These are phyloP conservation scores for Biancaea sappan DNA, from an alignment of 306 rosid genomes.

Conservation along the genomic window DNA sequence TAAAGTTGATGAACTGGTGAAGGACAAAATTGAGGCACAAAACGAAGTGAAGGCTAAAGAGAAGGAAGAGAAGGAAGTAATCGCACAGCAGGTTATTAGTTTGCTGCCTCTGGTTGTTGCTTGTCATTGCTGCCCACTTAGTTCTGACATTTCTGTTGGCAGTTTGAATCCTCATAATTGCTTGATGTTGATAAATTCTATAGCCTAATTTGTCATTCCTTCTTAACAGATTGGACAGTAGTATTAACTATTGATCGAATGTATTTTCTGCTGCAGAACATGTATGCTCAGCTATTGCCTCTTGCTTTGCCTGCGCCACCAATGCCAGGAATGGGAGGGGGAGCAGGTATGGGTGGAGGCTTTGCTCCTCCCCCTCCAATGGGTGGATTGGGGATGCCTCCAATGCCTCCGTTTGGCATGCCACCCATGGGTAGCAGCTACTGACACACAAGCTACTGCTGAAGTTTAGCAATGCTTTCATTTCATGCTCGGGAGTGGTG, in stretches of 20 bases:
- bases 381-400: slow-evolving; percentile 99
- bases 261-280: slow-evolving; percentile 71
- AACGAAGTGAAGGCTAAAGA: slow-evolving; percentile 78
- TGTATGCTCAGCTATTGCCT: slow-evolving; percentile 96
- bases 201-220: slow-evolving; percentile 5
- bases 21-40: slow-evolving; percentile 82
- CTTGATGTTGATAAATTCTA: neutral
- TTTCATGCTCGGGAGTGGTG: slow-evolving; percentile 36
- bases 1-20: slow-evolving; percentile 92
- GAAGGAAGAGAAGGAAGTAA: slow-evolving; percentile 86
- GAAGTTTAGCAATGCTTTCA: slow-evolving; percentile 19
- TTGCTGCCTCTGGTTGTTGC: slow-evolving; percentile 2
- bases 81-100: slow-evolving; percentile 83
- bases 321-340: slow-evolving; percentile 59
- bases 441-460: slow-evolving; percentile 38
- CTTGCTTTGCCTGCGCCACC: slow-evolving; percentile 99
- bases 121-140: neutral
- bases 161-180: neutral
- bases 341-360: slow-evolving; percentile 64
- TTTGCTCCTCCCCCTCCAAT: slow-evolving; percentile 75
- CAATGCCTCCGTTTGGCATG: slow-evolving; percentile 98
- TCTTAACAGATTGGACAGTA: slow-evolving; percentile 10
- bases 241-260: slow-evolving; percentile 11
- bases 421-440: slow-evolving; percentile 96
- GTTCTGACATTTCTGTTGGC: neutral